A percentile compares a stretch with the other conserved stretches of the same genome.
Conservation (phyloP, 345 rosid genomes). For the Hibiscus syriacus region DNA sequence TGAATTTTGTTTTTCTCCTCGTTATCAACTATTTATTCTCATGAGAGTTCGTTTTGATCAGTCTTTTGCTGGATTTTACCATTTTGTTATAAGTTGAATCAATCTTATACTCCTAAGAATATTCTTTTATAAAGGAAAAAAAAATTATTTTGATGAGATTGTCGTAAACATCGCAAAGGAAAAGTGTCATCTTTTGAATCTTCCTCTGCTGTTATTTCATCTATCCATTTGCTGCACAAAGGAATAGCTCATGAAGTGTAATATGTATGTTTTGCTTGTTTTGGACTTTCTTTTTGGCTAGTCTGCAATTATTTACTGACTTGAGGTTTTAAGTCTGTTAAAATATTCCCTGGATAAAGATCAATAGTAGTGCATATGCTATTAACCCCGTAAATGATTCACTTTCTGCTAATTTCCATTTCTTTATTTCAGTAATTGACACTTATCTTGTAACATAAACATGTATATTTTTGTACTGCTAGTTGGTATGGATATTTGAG, state of each 20-base stretch:
- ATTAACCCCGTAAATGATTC: neutral
- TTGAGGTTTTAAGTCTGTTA: neutral
- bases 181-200: neutral
- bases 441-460: neutral
- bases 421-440: neutral
- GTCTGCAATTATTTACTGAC: neutral
- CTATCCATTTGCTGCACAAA: neutral
- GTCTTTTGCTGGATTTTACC: neutral
- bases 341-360: neutral
- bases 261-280: neutral
- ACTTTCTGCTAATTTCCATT: neutral
- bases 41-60: neutral
- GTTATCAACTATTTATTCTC: constrained; percentile 7
- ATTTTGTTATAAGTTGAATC: neutral
- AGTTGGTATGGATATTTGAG: neutral
- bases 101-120: neutral
- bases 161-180: neutral
- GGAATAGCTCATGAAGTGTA: neutral
- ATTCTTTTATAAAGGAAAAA: neutral
- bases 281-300: neutral
- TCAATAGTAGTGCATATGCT: neutral
- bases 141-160: neutral
- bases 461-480: neutral
- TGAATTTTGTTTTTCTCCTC: neutral
- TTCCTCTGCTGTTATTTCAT: neutral